Conservation (phyloP, 331 rosid genomes). For the Malus hybrid region DNA sequence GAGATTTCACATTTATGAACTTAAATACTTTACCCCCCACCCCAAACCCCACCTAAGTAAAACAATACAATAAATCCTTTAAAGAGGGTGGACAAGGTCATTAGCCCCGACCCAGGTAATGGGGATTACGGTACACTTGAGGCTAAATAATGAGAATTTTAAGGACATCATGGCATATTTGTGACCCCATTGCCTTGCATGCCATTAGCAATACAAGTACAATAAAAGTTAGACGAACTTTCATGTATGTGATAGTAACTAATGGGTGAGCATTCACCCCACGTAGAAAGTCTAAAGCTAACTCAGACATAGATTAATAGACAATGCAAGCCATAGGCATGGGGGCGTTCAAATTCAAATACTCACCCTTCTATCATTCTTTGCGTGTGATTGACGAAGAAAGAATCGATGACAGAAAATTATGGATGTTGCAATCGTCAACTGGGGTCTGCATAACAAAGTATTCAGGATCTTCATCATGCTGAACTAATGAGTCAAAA, state of each 20-base stretch:
- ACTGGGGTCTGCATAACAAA: constrained; percentile 78
- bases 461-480: constrained; percentile 8
- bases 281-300: not conserved
- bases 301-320: not conserved
- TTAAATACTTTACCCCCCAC: not conserved
- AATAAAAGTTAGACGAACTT: not conserved
- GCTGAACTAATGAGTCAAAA: constrained; percentile 6
- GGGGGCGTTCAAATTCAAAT: constrained; percentile 2
- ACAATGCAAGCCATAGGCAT: not conserved
- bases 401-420: constrained; percentile 94
- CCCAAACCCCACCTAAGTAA: not conserved
- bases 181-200: not conserved
- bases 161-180: not conserved
- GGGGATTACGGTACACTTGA: not conserved
- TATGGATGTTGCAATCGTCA: constrained; percentile 96
- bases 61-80: not conserved
- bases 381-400: constrained; percentile 91
- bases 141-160: not conserved
- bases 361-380: constrained; percentile 97
- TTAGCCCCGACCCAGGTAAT: not conserved
- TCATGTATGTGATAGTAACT: not conserved
- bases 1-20: not conserved
- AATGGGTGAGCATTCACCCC: not conserved
- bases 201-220: not conserved
- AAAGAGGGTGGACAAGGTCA: not conserved